Conservation (phyloP, 305 asterid species). For the Petunia hybrid region DNA sequence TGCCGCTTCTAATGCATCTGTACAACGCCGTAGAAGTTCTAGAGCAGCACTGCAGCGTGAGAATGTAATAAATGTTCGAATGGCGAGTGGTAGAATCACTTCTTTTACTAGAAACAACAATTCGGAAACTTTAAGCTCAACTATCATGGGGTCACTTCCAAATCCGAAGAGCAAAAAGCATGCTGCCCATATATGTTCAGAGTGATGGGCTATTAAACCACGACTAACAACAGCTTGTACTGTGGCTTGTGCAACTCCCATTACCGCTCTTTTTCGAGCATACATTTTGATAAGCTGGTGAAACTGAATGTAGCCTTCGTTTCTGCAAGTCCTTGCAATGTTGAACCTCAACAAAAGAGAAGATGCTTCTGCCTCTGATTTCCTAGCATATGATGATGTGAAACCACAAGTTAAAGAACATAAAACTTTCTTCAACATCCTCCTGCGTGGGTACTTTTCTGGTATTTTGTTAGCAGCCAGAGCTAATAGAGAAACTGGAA, state of each 20-base stretch:
- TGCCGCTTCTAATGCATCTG: slow-evolving; percentile 93
- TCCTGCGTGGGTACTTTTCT: slow-evolving; percentile 65
- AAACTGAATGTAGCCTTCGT: slow-evolving; percentile 74
- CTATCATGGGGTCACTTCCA: slow-evolving; percentile 79
- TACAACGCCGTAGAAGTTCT: slow-evolving; percentile 87
- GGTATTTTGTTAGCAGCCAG: slow-evolving; percentile 84
- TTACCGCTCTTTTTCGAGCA: slow-evolving; percentile 71
- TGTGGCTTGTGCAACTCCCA: slow-evolving; percentile 78
- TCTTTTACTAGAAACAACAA: slow-evolving; percentile 76
- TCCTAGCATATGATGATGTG: slow-evolving; percentile 67
- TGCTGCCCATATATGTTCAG: slow-evolving; percentile 94
- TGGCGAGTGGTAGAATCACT: slow-evolving; percentile 77
- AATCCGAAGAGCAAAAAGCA: slow-evolving; percentile 84
- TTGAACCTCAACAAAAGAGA: slow-evolving; percentile 74
- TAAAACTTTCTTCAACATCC: slow-evolving; percentile 65
- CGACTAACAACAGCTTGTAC: slow-evolving; percentile 66
- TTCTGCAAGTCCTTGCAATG: slow-evolving; percentile 65
- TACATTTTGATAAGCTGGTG: slow-evolving; percentile 71
- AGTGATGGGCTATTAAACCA: slow-evolving; percentile 51
- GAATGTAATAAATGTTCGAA: slow-evolving; percentile 72
- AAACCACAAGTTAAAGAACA: slow-evolving; percentile 74
- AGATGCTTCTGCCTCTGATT: slow-evolving; percentile 86
- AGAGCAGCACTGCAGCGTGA: slow-evolving; percentile 84
- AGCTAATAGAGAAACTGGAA: slow-evolving; percentile 67
- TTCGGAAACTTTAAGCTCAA: slow-evolving; percentile 78